Conservation (phyloP, 2,329 filamentous ascomycete species). For the Myriosclerotinia curreyana region DNA sequence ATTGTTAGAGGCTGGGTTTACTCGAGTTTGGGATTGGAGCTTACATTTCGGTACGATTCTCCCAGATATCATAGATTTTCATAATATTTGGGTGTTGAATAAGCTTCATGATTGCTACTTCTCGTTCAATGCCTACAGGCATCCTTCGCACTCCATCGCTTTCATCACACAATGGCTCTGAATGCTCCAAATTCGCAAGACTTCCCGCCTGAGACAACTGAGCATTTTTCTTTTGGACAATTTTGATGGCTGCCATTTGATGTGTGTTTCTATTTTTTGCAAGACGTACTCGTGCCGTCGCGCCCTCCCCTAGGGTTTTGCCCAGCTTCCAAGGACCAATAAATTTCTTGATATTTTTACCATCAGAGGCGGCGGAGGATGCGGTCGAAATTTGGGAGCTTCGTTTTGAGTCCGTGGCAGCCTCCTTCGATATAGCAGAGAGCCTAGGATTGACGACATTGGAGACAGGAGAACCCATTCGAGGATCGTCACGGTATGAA, state of each 20-base stretch:
- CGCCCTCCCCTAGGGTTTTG: slow-evolving; percentile 82
- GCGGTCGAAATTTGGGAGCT: slow-evolving; percentile 43
- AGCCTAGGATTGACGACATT: slow-evolving; percentile 39
- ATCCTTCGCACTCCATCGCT: slow-evolving; percentile 65
- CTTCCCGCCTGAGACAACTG: slow-evolving; percentile 82
- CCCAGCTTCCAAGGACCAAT: slow-evolving; percentile 95
- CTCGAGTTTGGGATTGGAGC: slow-evolving; percentile 38
- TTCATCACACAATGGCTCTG: slow-evolving; percentile 57
- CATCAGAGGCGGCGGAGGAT: slow-evolving; percentile 40
- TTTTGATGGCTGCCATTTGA: slow-evolving; percentile 88
- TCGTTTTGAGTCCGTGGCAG: slow-evolving; percentile 39
- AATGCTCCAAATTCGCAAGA: slow-evolving; percentile 75
- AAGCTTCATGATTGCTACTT: slow-evolving; percentile 95
- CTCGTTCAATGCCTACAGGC: slow-evolving; percentile 85
- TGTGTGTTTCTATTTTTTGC: slow-evolving; percentile 77
- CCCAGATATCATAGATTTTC: slow-evolving; percentile 94
- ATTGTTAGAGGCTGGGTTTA: slow-evolving; percentile 30
- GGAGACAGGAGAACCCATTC: slow-evolving; percentile 34
- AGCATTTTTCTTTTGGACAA: slow-evolving; percentile 80
- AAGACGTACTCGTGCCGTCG: slow-evolving; percentile 81
- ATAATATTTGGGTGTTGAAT: slow-evolving; percentile 95
- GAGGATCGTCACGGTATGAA: slow-evolving; percentile 23
- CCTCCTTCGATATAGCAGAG: slow-evolving; percentile 40
- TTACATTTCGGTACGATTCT: slow-evolving; percentile 91
- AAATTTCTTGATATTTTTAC: slow-evolving; percentile 56